These are phyloP conservation scores for Physcomitrium patens DNA, from an alignment of 225 moss, liverwort and hornwort genomes.

Conservation along the genomic window DNA sequence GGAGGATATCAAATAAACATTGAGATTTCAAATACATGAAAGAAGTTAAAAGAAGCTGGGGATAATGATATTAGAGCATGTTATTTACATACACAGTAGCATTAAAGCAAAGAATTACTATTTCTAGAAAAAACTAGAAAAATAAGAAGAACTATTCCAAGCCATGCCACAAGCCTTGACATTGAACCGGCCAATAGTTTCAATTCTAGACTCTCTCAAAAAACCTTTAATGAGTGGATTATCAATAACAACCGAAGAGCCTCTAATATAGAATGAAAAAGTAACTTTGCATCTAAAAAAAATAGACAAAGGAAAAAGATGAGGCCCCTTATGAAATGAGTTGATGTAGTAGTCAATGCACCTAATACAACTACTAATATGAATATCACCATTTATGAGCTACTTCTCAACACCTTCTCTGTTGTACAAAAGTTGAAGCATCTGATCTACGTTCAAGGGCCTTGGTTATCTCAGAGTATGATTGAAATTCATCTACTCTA, in stretches of 20 bases:
- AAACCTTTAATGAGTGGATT: background rate
- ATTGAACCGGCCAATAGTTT: constrained; percentile 19
- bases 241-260: background rate
- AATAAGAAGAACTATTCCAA: constrained; percentile 30
- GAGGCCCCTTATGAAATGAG: too few relatives aligned
- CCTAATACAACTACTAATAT: background rate
- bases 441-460: too few relatives aligned
- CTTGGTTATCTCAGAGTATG: too few relatives aligned
- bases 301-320: too few relatives aligned
- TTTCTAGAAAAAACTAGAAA: constrained; percentile 23
- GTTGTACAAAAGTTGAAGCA: too few relatives aligned
- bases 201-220: background rate
- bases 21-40: background rate
- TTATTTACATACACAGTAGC: background rate
- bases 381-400: too few relatives aligned
- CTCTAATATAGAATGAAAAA: too few relatives aligned
- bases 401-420: too few relatives aligned
- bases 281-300: too few relatives aligned
- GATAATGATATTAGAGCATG: background rate
- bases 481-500: too few relatives aligned
- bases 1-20: background rate
- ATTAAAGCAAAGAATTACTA: constrained; percentile 27
- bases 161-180: constrained; percentile 29
- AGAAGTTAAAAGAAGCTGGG: too few relatives aligned
- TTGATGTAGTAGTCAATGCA: constrained; percentile 15